Base-by-base conservation (phyloP, 2,329 filamentous ascomycete species). In the Stagonosporopsis chrysanthemi region DNA sequence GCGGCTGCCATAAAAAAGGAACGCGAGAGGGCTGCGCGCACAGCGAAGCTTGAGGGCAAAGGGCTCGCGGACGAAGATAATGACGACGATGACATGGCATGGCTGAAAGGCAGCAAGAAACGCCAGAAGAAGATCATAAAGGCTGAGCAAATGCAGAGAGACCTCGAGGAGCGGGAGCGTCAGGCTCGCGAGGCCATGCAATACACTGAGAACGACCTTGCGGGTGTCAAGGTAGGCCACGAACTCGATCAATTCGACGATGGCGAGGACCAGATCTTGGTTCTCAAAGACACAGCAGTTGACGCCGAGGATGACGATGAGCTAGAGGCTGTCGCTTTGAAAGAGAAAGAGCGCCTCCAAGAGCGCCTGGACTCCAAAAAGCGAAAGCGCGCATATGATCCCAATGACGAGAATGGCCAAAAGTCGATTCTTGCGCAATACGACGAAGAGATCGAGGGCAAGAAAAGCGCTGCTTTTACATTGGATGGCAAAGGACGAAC, bases 381-480 rank as follows among this genome's bases (percentile, higher is more conserved):
- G 83, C 92, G 92, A 76, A 91, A 89, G 72, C 89, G 90, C 0
- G 88, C 88, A 1, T 99, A 99, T 75, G 91, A 99, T 68, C 93
- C 94, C 0, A 89, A 91, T 60, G 88, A 82, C 42, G 82, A 90
- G 41, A 84, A 87, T 26, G 88, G 85, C 12, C 81, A 88, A 56
- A 83, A 83, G 17, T 84, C 84, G 6, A 87, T 99, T 23, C 79
- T 99, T 39, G 86, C 90, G 14, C 94, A 99, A 67, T 99, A 99
- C 71, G 95, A 98, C 68, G 95, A 98, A 63, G 94, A 97, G 71
- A 96, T 97, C 50, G 86, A 90, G 33, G 92, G 92, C 52, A 97
- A 96, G 78, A 95, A 96, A 79, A 81, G 84, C 53, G 97, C 96
- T 74, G 85, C 85, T 23, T 99, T 99, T 68, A 97, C 91, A 0